phyloP scores from a whole-genome alignment of 306 rosid species.

The Casuarina glauca region DNA sequence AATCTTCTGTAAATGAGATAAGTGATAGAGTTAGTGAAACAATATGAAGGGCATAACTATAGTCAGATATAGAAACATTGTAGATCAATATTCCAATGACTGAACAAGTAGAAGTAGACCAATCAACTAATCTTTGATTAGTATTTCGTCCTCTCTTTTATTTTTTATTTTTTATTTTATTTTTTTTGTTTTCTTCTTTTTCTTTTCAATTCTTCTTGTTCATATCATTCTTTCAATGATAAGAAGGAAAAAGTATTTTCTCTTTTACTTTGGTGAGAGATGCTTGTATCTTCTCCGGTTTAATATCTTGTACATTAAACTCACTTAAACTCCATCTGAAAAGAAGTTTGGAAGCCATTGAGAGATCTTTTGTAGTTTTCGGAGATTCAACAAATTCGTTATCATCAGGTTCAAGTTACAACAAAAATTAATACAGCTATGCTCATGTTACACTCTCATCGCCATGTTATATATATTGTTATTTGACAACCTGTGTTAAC shows the following conservation, averaged over 20 bases:
- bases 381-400: neutral
- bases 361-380: neutral
- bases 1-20: neutral
- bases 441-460: neutral
- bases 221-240: no score
- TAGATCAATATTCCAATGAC: neutral
- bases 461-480: neutral
- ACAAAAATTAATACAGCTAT: neutral
- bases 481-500: neutral
- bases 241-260: no score
- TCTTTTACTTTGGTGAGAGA: no score
- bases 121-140: no score
- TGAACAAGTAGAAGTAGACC: neutral
- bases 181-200: no score
- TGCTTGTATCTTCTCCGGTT: no score
- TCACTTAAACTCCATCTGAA: neutral
- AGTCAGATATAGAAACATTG: neutral
- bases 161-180: no score
- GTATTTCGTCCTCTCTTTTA: neutral
- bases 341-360: neutral
- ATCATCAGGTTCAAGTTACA: neutral
- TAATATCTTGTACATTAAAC: no score
- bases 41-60: neutral
- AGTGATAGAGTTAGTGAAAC: neutral
- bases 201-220: no score